Evolutionary conservation across 257 asterid species (phyloP).

Genomic region (Solanum lycopersicoides): DNA sequence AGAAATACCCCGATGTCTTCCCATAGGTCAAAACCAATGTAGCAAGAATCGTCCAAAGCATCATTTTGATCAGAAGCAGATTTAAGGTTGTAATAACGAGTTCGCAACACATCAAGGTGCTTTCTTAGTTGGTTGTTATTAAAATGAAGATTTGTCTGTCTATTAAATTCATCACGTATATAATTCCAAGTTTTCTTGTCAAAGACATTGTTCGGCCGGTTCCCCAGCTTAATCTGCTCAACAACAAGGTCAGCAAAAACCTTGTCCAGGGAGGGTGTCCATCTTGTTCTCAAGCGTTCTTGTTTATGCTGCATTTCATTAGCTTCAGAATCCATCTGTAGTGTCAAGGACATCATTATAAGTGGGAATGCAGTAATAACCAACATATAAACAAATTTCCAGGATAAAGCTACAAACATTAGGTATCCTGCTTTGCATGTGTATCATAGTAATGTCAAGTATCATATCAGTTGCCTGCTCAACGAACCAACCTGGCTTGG

Average conservation of each 20-base stretch:
- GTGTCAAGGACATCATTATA: neutral
- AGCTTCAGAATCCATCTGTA: constrained; percentile 63
- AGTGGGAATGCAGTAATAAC: neutral
- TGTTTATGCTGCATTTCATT: constrained; percentile 66
- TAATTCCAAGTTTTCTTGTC: constrained; percentile 96
- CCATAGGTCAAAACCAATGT: constrained; percentile 81
- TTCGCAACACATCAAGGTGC: constrained; percentile 85
- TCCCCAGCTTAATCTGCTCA: constrained; percentile 68
- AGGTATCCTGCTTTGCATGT: neutral
- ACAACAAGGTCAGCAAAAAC: constrained; percentile 81
- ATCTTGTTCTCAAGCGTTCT: constrained; percentile 84
- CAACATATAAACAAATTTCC: neutral
- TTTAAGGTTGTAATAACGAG: constrained; percentile 64
- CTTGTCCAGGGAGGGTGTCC: constrained; percentile 84
- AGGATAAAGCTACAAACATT: neutral
- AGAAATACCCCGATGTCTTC: constrained; percentile 70
- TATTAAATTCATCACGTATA: constrained; percentile 67
- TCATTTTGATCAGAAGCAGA: constrained; percentile 51
- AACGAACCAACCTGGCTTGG: neutral
- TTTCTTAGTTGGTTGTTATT: constrained; percentile 88
- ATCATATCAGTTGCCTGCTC: neutral
- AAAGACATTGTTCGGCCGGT: constrained; percentile 70
- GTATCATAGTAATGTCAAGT: neutral
- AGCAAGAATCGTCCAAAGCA: constrained; percentile 57
- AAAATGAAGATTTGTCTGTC: constrained; percentile 62